Evolutionary conservation across 2,329 filamentous ascomycete genomes (phyloP).

Genomic region (Pyrenochaeta sp.): DNA sequence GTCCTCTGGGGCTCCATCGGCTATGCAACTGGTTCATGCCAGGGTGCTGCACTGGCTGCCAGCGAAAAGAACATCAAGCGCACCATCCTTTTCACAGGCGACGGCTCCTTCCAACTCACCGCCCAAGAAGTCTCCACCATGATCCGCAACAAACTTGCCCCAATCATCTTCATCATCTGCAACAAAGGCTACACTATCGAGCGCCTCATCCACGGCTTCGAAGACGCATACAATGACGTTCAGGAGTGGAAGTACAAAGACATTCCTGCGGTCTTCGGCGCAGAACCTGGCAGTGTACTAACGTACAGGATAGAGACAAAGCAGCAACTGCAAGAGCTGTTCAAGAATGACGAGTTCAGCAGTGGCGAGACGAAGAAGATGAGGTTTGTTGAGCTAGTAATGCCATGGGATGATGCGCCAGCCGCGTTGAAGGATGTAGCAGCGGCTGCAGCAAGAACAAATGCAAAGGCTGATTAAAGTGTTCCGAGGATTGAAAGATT

Average conservation of each 20-base stretch:
- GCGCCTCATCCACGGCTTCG: conserved; percentile 84
- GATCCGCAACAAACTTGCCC: conserved; percentile 75
- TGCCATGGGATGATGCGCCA: conserved; percentile 82
- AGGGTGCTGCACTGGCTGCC: conserved; percentile 77
- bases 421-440: conserved; percentile 74
- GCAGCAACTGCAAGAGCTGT: conserved; percentile 71
- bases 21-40: conserved; percentile 68
- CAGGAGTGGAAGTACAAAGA: conserved; percentile 76
- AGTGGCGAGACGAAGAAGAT: conserved; percentile 52
- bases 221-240: conserved; percentile 83
- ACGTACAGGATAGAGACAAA: conserved; percentile 75
- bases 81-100: conserved; percentile 87
- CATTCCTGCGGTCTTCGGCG: conserved; percentile 74
- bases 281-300: conserved; percentile 62
- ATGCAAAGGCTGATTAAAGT: conserved; percentile 50
- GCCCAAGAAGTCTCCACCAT: conserved; percentile 86
- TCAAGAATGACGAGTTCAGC: conserved; percentile 69
- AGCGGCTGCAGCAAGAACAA: conserved; percentile 73
- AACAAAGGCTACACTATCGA: conserved; percentile 93
- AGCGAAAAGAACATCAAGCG: conserved; percentile 69
- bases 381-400: conserved; percentile 82
- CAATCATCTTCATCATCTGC: conserved; percentile 86
- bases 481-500: too few species aligned
- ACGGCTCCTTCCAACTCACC: conserved; percentile 86
- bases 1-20: conserved; percentile 76